phyloP scores from a whole-genome alignment of 371 early-diverging fungal species.

The Choanephora cucurbitarum region DNA sequence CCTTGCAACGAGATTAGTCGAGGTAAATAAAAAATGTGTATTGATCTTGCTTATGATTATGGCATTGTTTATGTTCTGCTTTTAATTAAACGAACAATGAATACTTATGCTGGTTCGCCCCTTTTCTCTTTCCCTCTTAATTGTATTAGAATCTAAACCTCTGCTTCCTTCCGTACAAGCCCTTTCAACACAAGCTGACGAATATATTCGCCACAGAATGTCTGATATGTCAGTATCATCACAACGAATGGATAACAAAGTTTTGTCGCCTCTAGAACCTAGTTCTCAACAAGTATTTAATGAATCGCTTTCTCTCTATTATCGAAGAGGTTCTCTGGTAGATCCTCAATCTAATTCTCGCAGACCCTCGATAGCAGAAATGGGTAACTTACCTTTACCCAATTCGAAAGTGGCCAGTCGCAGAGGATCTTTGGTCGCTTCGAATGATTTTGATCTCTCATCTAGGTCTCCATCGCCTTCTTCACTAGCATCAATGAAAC shows the following conservation, averaged over 20 bases:
- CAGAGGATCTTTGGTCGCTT: conserved; percentile 43
- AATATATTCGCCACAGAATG: conserved; percentile 46
- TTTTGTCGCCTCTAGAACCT: conserved; percentile 38
- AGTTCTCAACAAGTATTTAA: conserved; percentile 25
- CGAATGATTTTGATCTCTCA: conserved; percentile 39
- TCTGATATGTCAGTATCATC: conserved; percentile 46
- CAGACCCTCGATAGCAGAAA: conserved; percentile 36
- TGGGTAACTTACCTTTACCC: conserved; percentile 32
- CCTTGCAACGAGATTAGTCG: not conserved
- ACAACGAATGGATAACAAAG: conserved; percentile 5
- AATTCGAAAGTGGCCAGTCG: conserved; percentile 36
- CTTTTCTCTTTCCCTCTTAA: too few relatives aligned
- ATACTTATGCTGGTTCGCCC: too few relatives aligned
- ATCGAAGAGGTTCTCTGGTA: conserved; percentile 45
- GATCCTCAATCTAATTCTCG: conserved; percentile 30
- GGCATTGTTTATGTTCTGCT: not conserved
- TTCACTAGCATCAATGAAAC: conserved; percentile 21
- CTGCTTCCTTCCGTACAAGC: conserved; percentile 11
- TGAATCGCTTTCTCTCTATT: conserved; percentile 19
- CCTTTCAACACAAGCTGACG: conserved; percentile 28
- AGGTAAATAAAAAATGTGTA: not conserved
- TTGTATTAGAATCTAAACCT: conserved; percentile 3
- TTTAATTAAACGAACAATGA: too few relatives aligned
- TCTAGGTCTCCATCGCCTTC: conserved; percentile 47
- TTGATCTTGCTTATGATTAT: not conserved